Evolutionary conservation across 1,139 yeast species (phyloP).

Genomic region (Suhomyces yuchorum): DNA sequence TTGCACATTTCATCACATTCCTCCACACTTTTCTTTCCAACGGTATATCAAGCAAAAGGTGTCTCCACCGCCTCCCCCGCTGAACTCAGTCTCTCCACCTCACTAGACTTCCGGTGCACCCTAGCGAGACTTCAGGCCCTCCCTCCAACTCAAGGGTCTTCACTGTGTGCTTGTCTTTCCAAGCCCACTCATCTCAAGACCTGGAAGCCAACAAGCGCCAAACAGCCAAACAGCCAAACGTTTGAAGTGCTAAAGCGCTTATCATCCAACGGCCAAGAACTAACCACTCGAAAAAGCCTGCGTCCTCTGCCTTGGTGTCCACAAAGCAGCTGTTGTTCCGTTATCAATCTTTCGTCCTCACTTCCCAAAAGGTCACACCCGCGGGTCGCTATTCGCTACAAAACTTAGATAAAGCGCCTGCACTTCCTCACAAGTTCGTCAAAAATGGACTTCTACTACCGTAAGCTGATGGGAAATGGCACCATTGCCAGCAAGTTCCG

Average conservation of each 20-base stretch:
- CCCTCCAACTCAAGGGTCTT: background rate
- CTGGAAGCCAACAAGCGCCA: too few relatives aligned
- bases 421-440: background rate
- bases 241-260: too few relatives aligned
- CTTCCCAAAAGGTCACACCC: too few relatives aligned
- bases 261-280: too few relatives aligned
- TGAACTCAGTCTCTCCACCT: background rate
- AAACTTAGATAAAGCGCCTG: too few relatives aligned
- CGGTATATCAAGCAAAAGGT: background rate
- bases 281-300: too few relatives aligned
- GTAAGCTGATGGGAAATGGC: slow-evolving; percentile 44
- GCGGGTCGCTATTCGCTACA: too few relatives aligned
- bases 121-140: background rate
- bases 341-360: too few relatives aligned
- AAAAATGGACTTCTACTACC: slow-evolving; percentile 40
- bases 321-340: too few relatives aligned
- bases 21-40: background rate
- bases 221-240: too few relatives aligned
- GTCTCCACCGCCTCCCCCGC: background rate
- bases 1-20: background rate
- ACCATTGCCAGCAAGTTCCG: slow-evolving; percentile 41
- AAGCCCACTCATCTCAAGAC: background rate
- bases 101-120: background rate
- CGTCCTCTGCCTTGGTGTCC: too few relatives aligned
- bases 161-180: background rate